Evolutionary conservation across 2,329 filamentous ascomycete species (phyloP), one percentile per base, ranked within the genome.

Genomic region (Phyllosticta citrichinensis): DNA sequence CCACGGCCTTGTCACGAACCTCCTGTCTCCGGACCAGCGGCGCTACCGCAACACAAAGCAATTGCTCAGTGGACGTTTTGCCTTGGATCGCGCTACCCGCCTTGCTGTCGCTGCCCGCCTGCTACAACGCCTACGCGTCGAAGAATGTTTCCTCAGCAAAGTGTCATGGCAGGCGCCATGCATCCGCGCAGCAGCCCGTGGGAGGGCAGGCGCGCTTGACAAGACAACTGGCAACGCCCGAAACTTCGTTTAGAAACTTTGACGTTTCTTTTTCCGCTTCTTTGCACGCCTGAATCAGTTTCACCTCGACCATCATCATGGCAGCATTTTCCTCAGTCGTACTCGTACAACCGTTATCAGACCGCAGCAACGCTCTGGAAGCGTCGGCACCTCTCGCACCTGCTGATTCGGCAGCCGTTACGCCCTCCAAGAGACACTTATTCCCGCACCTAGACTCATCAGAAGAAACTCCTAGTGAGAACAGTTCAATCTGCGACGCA

Each of bases 371-470:
- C 55, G 52, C 27, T 33, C 19, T 52, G 53, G 58, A 61, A 20
- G 50, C 58, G 40, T 52, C 27, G 9, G 30, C 53, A 20, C 17
- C 59, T 54, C 33, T 52, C 27, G 22, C 35, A n/a, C 30, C 24
- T 53, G 33, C 57, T 27, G 40, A 47, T 47, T 47, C 40, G 40
- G 17, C 40, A 47, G 17, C 12, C 53, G n/a, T 25, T 33, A 33
- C 52, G 52, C 20, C 19, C 33, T 61, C 61, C 30, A 60, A 58
- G 52, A 33, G 58, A 14, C 30, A 59, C 14, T 35, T 57, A 2
- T 61, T 61, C 35, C 58, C 58, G 14, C 27, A 61, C 35, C 62
- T 63, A 22, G 62, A 63, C 50, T 63, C 62, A n/a, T 63, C 62
- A 25, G 60, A 63, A 53, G 53, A 60, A 14, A 62, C 61, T 14